phyloP scores from a whole-genome alignment of 1,284 basidiomycete genomes.

The Trichosporon sp. region DNA sequence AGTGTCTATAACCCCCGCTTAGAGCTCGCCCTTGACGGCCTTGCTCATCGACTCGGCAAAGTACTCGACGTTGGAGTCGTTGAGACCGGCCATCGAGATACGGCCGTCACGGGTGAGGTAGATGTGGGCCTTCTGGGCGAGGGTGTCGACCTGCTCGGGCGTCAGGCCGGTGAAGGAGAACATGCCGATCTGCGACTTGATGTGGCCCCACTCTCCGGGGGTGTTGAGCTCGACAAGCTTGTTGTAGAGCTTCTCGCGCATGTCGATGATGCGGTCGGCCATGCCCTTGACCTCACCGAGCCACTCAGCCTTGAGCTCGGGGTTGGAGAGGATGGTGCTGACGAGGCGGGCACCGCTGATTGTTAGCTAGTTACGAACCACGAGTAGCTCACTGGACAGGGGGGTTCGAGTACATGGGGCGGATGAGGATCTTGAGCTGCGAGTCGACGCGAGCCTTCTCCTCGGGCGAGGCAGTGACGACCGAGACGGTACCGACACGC shows the following conservation, averaged over 20 bases:
- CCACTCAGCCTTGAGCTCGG: slow-evolving; percentile 84
- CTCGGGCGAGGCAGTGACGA: slow-evolving; percentile 71
- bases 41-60: slow-evolving; percentile 82
- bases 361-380: slow-evolving; percentile 26
- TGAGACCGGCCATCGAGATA: slow-evolving; percentile 95
- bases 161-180: slow-evolving; percentile 83
- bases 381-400: slow-evolving; percentile 68
- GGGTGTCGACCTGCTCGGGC: slow-evolving; percentile 73
- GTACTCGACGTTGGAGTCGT: slow-evolving; percentile 81
- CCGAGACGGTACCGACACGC: slow-evolving; percentile 89
- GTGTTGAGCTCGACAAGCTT: slow-evolving; percentile 81
- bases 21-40: slow-evolving; percentile 70
- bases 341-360: slow-evolving; percentile 81
- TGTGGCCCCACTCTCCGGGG: slow-evolving; percentile 93
- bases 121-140: slow-evolving; percentile 90
- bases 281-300: slow-evolving; percentile 85
- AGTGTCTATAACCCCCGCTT: neutral
- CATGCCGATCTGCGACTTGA: slow-evolving; percentile 86
- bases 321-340: slow-evolving; percentile 73
- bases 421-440: slow-evolving; percentile 93
- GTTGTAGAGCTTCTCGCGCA: slow-evolving; percentile 84
- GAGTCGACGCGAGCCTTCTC: slow-evolving; percentile 87
- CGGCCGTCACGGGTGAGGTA: slow-evolving; percentile 74
- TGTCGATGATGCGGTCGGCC: slow-evolving; percentile 94
- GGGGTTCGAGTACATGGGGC: slow-evolving; percentile 98